These are phyloP conservation scores for Penicillium sclerotiorum DNA, from an alignment of 2,329 filamentous ascomycete species.

Conservation along the genomic window DNA sequence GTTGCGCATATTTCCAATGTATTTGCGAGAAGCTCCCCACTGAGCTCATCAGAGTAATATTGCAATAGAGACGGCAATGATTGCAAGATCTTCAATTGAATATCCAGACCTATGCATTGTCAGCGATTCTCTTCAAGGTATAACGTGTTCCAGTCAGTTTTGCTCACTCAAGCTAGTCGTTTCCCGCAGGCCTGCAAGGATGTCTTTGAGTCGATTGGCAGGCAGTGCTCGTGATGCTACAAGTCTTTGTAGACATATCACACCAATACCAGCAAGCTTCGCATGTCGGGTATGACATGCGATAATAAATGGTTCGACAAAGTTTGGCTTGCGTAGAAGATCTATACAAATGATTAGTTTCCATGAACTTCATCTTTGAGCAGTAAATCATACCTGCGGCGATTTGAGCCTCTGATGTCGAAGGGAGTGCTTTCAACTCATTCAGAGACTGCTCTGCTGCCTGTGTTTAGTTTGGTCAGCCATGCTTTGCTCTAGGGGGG, in stretches of 20 bases:
- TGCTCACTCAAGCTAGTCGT: conserved; percentile 69
- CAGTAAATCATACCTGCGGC: conserved; percentile 60
- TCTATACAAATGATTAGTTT: conserved; percentile 58
- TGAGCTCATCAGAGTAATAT: conserved; percentile 81
- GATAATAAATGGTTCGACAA: conserved; percentile 91
- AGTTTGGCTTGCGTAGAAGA: conserved; percentile 76
- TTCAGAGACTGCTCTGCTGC: conserved; percentile 92
- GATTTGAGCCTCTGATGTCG: conserved; percentile 74
- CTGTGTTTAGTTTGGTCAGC: conserved; percentile 49
- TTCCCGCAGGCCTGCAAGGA: conserved; percentile 84
- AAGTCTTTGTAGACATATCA: conserved; percentile 85
- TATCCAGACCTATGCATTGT: conserved; percentile 65
- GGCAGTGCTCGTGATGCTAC: conserved; percentile 81
- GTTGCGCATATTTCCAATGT: conserved; percentile 89
- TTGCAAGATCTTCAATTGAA: conserved; percentile 94
- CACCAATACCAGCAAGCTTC: conserved; percentile 84
- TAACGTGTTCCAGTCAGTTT: neutral
- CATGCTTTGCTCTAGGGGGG: conserved; percentile 13
- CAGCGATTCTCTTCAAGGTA: conserved; percentile 19
- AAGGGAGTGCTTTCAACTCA: conserved; percentile 76
- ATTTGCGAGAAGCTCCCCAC: conserved; percentile 77
- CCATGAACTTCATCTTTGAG: neutral
- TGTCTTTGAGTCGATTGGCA: conserved; percentile 76
- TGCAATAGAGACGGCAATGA: conserved; percentile 86
- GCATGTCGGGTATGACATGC: conserved; percentile 88